phyloP scores from a whole-genome alignment of 192 early-diverging fungal genomes.

The Coemansia sp. region DNA sequence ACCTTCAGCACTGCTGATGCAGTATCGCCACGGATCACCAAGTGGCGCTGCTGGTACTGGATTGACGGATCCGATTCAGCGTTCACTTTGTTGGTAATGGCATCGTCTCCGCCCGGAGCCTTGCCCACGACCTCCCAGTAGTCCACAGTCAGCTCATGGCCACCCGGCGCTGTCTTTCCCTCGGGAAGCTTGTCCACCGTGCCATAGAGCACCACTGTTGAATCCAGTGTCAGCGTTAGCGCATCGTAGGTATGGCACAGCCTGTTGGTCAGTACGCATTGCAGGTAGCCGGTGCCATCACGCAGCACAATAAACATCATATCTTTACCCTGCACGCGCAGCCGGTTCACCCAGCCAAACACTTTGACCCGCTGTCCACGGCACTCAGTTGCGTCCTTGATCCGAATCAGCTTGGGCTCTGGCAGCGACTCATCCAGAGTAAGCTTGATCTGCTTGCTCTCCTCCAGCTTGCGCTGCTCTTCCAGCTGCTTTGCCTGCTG shows the following conservation, averaged over 20 bases:
- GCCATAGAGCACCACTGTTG: slow-evolving; percentile 88
- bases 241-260: slow-evolving; percentile 96
- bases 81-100: slow-evolving; percentile 87
- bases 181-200: slow-evolving; percentile 81
- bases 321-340: slow-evolving; percentile 94
- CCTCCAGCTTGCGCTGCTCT: slow-evolving; percentile 79
- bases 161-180: slow-evolving; percentile 94
- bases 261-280: slow-evolving; percentile 84
- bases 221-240: slow-evolving; percentile 86
- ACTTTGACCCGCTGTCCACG: slow-evolving; percentile 81
- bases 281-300: slow-evolving; percentile 92
- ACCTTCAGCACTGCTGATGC: slow-evolving; percentile 83
- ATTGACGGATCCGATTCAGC: slow-evolving; percentile 84
- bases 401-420: slow-evolving; percentile 76
- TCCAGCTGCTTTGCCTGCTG: slow-evolving; percentile 55
- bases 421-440: slow-evolving; percentile 71
- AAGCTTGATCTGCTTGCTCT: slow-evolving; percentile 79
- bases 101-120: slow-evolving; percentile 93
- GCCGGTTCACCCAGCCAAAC: slow-evolving; percentile 93
- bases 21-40: slow-evolving; percentile 92
- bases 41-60: slow-evolving; percentile 89
- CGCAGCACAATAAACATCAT: slow-evolving; percentile 94
- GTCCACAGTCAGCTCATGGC: slow-evolving; percentile 92
- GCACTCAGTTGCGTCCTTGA: slow-evolving; percentile 60
- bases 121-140: slow-evolving; percentile 93